These are phyloP conservation scores for Pythium diclinum DNA, from an alignment of 352 stramenopile genomes.

Conservation along the genomic window DNA sequence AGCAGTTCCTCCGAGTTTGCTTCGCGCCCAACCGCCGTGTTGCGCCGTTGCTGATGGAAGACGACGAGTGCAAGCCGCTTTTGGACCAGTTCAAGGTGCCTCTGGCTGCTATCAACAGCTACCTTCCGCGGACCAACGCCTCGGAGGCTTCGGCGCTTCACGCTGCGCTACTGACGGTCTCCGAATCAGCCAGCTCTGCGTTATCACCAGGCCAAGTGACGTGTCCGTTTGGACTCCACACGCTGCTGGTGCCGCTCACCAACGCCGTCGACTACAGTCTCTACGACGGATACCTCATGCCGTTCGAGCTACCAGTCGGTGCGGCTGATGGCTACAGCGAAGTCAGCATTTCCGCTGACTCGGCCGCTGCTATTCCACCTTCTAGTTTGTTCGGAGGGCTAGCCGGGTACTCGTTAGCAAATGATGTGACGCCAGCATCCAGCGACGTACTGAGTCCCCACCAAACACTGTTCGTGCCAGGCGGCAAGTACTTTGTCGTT, in stretches of 20 bases:
- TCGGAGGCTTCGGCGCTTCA: conserved; percentile 29
- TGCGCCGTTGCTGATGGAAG: conserved; percentile 25
- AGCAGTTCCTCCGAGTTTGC: conserved; percentile 26
- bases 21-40: conserved; percentile 15
- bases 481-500: conserved; percentile 25
- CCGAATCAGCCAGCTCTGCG: background rate
- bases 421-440: background rate
- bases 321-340: conserved; percentile 3
- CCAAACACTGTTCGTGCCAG: conserved; percentile 57
- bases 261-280: conserved; percentile 10
- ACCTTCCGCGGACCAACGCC: conserved; percentile 56
- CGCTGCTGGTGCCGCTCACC: conserved; percentile 28
- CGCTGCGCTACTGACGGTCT: conserved; percentile 27
- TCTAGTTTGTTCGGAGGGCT: background rate
- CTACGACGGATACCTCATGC: conserved; percentile 2
- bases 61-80: conserved; percentile 32
- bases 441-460: conserved; percentile 11
- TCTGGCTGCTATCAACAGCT: conserved; percentile 56
- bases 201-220: conserved; percentile 14
- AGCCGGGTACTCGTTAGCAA: background rate
- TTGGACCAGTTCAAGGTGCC: conserved; percentile 55
- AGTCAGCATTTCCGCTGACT: conserved; percentile 13
- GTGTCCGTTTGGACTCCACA: conserved; percentile 69
- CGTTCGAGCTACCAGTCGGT: background rate
- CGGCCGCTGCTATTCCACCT: background rate